phyloP scores from a whole-genome alignment of 768 basidiomycete genomes.

The Pisolithus marmoratus region DNA sequence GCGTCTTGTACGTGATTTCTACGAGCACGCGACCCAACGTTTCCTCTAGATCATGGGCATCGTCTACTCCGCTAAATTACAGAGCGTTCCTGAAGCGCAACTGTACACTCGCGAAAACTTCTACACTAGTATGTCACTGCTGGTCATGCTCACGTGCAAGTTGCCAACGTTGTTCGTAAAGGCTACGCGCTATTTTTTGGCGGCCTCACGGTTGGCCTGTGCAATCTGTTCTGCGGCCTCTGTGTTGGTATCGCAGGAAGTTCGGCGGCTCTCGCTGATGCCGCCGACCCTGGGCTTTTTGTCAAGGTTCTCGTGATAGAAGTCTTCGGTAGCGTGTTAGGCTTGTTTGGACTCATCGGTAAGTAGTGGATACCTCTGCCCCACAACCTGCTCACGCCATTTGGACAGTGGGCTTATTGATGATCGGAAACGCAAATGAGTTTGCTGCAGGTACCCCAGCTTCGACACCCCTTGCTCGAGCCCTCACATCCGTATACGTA shows the following conservation, averaged over 20 bases:
- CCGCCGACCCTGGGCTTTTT: slow-evolving; percentile 89
- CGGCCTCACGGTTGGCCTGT: slow-evolving; percentile 87
- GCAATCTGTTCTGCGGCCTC: slow-evolving; percentile 92
- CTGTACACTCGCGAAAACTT: slow-evolving; percentile 87
- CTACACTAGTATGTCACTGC: slow-evolving; percentile 63
- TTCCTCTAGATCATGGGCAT: slow-evolving; percentile 81
- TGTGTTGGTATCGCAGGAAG: slow-evolving; percentile 94
- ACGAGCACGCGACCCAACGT: neutral
- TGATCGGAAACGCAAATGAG: slow-evolving; percentile 62
- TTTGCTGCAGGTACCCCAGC: slow-evolving; percentile 39
- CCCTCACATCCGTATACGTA: slow-evolving; percentile 31
- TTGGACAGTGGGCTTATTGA: slow-evolving; percentile 67
- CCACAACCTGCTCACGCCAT: slow-evolving; percentile 1
- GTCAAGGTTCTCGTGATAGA: slow-evolving; percentile 97
- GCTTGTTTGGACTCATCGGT: slow-evolving; percentile 92
- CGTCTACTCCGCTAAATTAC: slow-evolving; percentile 84
- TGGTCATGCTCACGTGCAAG: neutral
- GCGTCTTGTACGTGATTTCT: slow-evolving; percentile 24
- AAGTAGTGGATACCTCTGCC: slow-evolving; percentile 23
- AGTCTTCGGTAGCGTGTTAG: slow-evolving; percentile 88
- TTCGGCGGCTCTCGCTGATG: slow-evolving; percentile 92
- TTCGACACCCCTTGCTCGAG: slow-evolving; percentile 19
- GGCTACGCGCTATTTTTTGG: slow-evolving; percentile 97
- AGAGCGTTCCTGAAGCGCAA: slow-evolving; percentile 49
- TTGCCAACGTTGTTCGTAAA: slow-evolving; percentile 19